These are phyloP conservation scores for Athelia sp. DNA, from an alignment of 1,284 basidiomycete species.

Conservation along the genomic window DNA sequence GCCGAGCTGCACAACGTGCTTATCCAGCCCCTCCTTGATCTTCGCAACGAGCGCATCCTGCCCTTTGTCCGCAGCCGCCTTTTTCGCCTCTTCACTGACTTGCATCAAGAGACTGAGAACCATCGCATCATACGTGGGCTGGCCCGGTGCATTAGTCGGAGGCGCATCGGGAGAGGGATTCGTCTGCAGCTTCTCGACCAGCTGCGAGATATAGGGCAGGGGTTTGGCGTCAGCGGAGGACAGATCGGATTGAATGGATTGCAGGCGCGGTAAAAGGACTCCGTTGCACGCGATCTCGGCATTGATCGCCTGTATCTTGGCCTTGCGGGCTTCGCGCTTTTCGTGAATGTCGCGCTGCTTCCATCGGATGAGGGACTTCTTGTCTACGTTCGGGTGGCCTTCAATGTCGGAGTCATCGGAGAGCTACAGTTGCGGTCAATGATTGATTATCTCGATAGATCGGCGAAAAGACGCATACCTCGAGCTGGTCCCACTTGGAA, in stretches of 20 bases:
- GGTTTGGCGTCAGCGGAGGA: slow-evolving; percentile 18
- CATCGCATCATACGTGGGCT: slow-evolving; percentile 93
- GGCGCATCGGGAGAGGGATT: slow-evolving; percentile 79
- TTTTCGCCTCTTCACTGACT: slow-evolving; percentile 67
- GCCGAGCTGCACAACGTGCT: slow-evolving; percentile 57
- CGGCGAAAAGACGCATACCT: slow-evolving; percentile 46
- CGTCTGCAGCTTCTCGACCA: slow-evolving; percentile 73
- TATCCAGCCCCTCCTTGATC: slow-evolving; percentile 48
- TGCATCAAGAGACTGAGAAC: slow-evolving; percentile 75
- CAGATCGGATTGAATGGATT: slow-evolving; percentile 45
- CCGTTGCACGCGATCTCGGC: slow-evolving; percentile 84
- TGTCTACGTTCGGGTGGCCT: slow-evolving; percentile 96
- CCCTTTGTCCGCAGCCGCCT: slow-evolving; percentile 43
- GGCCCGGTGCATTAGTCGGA: slow-evolving; percentile 68
- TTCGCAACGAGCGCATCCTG: slow-evolving; percentile 37
- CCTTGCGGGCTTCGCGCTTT: slow-evolving; percentile 84
- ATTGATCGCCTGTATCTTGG: slow-evolving; percentile 66
- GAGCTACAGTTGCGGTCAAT: slow-evolving; percentile 45
- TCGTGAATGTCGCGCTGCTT: slow-evolving; percentile 99
- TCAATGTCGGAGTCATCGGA: slow-evolving; percentile 99
- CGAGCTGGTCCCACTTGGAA: slow-evolving; percentile 97
- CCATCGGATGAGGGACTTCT: slow-evolving; percentile 88
- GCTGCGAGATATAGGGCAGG: slow-evolving; percentile 25
- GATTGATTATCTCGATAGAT: not conserved
- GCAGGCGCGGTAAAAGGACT: slow-evolving; percentile 70